Conservation (phyloP, 176 grass and related monocot genomes). For the Zea luxurians region DNA sequence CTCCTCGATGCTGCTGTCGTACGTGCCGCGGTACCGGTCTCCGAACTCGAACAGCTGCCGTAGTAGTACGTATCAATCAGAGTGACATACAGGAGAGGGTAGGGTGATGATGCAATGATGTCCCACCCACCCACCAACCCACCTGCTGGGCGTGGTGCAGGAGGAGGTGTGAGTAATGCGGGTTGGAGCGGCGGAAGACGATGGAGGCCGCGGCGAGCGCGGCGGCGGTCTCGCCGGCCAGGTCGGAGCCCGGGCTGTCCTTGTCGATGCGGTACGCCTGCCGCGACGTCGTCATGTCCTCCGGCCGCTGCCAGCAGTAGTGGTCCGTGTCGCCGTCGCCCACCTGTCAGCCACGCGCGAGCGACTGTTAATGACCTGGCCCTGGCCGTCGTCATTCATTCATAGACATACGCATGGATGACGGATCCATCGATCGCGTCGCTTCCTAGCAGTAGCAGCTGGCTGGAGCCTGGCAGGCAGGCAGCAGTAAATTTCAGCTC, state of each 20-base stretch:
- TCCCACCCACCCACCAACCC: not conserved
- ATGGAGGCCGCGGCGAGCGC: constrained; percentile 79
- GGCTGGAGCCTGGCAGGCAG: too few species aligned
- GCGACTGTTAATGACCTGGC: not conserved
- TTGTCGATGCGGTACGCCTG: constrained; percentile 81
- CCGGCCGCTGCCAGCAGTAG: constrained; percentile 94
- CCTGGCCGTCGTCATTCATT: not conserved
- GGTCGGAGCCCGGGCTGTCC: constrained; percentile 82
- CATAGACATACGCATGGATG: not conserved
- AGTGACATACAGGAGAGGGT: not conserved
- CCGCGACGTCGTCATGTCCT: constrained; percentile 94
- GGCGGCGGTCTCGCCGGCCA: constrained; percentile 80
- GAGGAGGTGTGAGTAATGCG: constrained; percentile 70
- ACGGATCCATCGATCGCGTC: not conserved
- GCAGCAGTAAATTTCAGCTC: not conserved
- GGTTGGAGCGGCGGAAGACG: constrained; percentile 68
- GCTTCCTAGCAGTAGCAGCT: not conserved
- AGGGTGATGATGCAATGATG: not conserved
- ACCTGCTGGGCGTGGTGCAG: constrained; percentile 82
- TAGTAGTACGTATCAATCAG: too few species aligned
- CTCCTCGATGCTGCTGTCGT: constrained; percentile 66
- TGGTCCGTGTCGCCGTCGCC: constrained; percentile 93
- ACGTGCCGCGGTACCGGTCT: constrained; percentile 62
- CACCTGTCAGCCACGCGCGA: constrained; percentile 36
- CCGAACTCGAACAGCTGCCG: constrained; percentile 72